These are phyloP conservation scores for Podospora fimiseda DNA, from an alignment of 495 filamentous ascomycete species.

Conservation along the genomic window DNA sequence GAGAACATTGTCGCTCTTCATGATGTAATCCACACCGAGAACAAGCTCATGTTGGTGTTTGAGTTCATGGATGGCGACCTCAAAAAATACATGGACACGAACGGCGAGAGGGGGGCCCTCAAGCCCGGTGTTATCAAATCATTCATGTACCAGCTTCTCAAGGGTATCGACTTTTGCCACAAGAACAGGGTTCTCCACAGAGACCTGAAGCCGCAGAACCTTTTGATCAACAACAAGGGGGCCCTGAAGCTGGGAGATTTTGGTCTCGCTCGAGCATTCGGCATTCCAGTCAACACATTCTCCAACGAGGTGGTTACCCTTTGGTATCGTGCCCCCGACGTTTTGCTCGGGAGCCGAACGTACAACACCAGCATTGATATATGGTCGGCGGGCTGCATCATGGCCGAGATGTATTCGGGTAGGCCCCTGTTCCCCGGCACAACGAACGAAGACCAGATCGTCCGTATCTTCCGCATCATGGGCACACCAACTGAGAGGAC, in stretches of 20 bases:
- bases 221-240: conserved; percentile 88
- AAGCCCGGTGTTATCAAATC: conserved; percentile 86
- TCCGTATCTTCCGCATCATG: conserved; percentile 96
- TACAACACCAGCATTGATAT: conserved; percentile 98
- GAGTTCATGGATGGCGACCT: conserved; percentile 98
- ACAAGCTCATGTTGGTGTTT: conserved; percentile 98
- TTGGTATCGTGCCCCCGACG: conserved; percentile 93
- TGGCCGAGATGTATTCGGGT: conserved; percentile 97
- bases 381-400: conserved; percentile 96
- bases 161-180: conserved; percentile 94
- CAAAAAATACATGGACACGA: conserved; percentile 98
- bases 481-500: conserved; percentile 87
- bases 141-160: conserved; percentile 93
- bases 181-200: conserved; percentile 92
- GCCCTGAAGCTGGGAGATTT: conserved; percentile 94
- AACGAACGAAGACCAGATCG: conserved; percentile 91
- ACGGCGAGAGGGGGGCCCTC: conserved; percentile 74
- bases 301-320: conserved; percentile 96
- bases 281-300: conserved; percentile 97
- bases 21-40: conserved; percentile 99
- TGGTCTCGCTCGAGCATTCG: conserved; percentile 85
- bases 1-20: conserved; percentile 95
- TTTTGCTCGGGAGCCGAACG: conserved; percentile 81
- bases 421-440: conserved; percentile 90
- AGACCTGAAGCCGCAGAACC: conserved; percentile 93